phyloP scores from a whole-genome alignment of 176 grass and related monocot species.

The Raddia distichophylla region DNA sequence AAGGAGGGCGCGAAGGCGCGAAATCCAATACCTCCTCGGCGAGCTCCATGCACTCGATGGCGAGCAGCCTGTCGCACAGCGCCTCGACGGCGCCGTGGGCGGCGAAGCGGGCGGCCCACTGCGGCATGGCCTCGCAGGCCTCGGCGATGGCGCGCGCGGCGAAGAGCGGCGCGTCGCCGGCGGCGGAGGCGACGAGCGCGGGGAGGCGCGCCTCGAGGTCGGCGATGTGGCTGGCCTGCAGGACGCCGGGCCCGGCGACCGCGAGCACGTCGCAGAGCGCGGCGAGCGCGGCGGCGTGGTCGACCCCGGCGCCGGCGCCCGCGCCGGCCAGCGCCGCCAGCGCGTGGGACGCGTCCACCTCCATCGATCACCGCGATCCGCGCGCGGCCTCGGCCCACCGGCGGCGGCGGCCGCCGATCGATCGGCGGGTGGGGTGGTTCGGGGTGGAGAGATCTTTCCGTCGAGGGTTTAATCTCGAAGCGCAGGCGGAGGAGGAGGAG shows the following conservation, averaged over 20 bases:
- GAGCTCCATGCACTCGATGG: conserved; percentile 51
- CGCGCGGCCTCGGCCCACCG: too few relatives aligned
- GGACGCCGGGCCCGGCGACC: background rate
- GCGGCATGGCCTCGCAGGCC: conserved; percentile 30
- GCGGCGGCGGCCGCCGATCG: background rate
- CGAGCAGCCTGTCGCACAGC: conserved; percentile 48
- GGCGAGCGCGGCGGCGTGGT: conserved; percentile 25
- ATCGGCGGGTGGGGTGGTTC: background rate
- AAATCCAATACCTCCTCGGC: conserved; percentile 51
- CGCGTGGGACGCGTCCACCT: conserved; percentile 29
- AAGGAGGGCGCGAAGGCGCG: background rate
- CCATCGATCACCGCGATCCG: background rate
- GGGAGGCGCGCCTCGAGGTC: conserved; percentile 24
- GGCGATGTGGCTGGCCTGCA: background rate
- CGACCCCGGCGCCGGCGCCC: background rate
- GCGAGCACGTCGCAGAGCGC: conserved; percentile 36
- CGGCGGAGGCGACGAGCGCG: conserved; percentile 20
- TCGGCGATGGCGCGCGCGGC: conserved; percentile 54
- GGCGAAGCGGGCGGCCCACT: conserved; percentile 17
- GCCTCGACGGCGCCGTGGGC: conserved; percentile 34
- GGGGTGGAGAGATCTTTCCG: too few relatives aligned
- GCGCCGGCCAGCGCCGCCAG: conserved; percentile 1
- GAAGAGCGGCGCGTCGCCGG: conserved; percentile 40
- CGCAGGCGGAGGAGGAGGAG: too few relatives aligned
- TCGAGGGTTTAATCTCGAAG: too few relatives aligned